Percentiles rank a stretch among this genome's conserved stretches.
Conservation (phyloP, 192 early-diverging fungal species). For the Radiomyces spectabilis region DNA sequence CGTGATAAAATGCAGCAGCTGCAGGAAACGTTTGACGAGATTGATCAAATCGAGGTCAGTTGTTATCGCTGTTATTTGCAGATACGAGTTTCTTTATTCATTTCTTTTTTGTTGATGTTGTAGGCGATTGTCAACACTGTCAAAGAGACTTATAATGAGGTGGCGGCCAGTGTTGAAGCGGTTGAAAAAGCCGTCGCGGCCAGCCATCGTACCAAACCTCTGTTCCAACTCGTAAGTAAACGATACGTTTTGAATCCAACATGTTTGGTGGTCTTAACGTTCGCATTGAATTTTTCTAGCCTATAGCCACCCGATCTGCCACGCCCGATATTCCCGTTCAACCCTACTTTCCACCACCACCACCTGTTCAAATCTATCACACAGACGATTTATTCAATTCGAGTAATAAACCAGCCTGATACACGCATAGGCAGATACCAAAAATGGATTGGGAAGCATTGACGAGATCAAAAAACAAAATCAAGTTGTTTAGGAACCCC, state of each 20-base stretch:
- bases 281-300: too few relatives aligned
- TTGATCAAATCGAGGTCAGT: not conserved
- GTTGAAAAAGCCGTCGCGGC: not conserved
- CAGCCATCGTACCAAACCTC: not conserved
- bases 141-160: not conserved
- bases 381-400: too few relatives aligned
- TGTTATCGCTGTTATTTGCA: too few relatives aligned
- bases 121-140: not conserved
- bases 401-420: too few relatives aligned
- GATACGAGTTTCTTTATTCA: too few relatives aligned
- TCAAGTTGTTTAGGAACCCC: too few relatives aligned
- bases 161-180: not conserved
- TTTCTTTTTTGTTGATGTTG: not conserved
- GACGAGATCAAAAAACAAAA: too few relatives aligned
- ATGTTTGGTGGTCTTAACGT: too few relatives aligned
- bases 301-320: not conserved
- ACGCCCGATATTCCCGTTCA: not conserved
- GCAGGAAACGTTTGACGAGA: not conserved
- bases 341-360: conserved; percentile 1
- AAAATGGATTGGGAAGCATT: too few relatives aligned
- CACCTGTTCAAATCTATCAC: not conserved
- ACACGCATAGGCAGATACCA: too few relatives aligned
- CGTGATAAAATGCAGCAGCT: not conserved
- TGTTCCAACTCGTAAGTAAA: not conserved
- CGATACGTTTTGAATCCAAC: not conserved